Evolutionary conservation across 2,329 filamentous ascomycete species (phyloP), one percentile per base, ranked within the genome.

Genomic region (Claviceps pazoutovae): DNA sequence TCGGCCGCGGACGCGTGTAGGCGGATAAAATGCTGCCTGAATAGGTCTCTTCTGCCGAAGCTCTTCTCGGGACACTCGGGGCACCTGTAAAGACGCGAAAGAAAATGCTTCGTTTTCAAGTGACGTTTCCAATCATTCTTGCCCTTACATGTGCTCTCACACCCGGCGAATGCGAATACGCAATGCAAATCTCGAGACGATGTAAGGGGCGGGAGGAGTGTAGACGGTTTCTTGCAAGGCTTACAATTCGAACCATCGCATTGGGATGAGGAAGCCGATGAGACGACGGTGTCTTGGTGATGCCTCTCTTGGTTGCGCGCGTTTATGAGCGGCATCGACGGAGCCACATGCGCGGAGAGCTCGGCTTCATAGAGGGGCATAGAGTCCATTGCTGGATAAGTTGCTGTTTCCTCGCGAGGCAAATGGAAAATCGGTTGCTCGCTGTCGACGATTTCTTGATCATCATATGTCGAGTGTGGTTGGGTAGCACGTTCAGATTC

Each of bases 111-210:
- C 0, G 84, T 86, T 36, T 74, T 71, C 60, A 91, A 80, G 63
- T 97, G 91, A 0, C 91, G 81, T 66, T 96, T 96, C 91, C 91
- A 96, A 65, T 96, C 90, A 63, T 95, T 95, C 70, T 95, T 95
- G 58, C 77, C 83, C 3, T 78, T 75, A 61, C 95, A 95, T 0
- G 75, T 81, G 2, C 81, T 79, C 1, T 56, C 57, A 68, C 91
- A 97, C 37, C 84, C 86, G 52, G 89, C 93, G 51, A 79, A 82
- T 34, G 78, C 72, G 64, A 96, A 89, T 52, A 88, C 81, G 65
- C 91, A 97, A 23, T 36, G 16, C 16, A 36, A 16, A 3, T n/a
- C 17, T 36, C 14, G 30, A 17, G 30, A 37, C 2, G 45, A 30
- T 23, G 23, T 43, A 11, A 21, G 19, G 9, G 42, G 2, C 17